A percentile compares a stretch with the other conserved stretches of the same genome.
Evolutionary conservation across 371 early-diverging fungal species (phyloP).

Genomic region (Choanephora cucurbitarum): DNA sequence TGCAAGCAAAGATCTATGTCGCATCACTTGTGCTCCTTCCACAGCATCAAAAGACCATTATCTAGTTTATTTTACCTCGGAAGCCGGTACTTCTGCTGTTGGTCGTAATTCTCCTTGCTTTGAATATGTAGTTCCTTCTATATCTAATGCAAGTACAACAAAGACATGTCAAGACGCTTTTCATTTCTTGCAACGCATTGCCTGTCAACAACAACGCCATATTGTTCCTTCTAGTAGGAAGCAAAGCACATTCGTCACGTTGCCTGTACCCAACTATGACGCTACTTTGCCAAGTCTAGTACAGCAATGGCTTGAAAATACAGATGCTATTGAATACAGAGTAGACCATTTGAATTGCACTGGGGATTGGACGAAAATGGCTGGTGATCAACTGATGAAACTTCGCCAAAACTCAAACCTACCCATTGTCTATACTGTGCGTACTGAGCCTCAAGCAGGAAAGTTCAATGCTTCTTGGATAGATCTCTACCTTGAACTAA

Average conservation of each 20-base stretch:
- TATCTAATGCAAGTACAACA: not conserved
- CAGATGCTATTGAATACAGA: slow-evolving; percentile 89
- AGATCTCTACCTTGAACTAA: slow-evolving; percentile 64
- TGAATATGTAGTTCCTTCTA: not conserved
- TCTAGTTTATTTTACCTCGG: not conserved
- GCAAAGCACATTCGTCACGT: slow-evolving; percentile 55
- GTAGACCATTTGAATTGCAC: slow-evolving; percentile 70
- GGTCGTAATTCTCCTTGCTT: not conserved
- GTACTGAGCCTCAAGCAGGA: slow-evolving; percentile 85
- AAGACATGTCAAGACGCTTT: not conserved
- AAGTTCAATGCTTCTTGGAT: slow-evolving; percentile 44
- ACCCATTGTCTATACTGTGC: slow-evolving; percentile 90
- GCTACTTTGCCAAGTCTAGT: slow-evolving; percentile 31
- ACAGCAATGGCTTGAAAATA: slow-evolving; percentile 61
- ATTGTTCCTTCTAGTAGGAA: not conserved
- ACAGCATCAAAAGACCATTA: not conserved
- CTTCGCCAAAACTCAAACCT: slow-evolving; percentile 21
- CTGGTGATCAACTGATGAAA: slow-evolving; percentile 24
- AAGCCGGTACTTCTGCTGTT: not conserved
- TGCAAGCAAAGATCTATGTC: not conserved
- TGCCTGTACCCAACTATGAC: slow-evolving; percentile 42
- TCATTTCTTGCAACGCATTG: not conserved
- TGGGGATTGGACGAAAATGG: slow-evolving; percentile 18
- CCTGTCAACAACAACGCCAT: not conserved
- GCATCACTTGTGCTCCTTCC: not conserved